Evolutionary conservation across 169 alveolate species (phyloP).

Genomic region (Cystoisospora suis): DNA sequence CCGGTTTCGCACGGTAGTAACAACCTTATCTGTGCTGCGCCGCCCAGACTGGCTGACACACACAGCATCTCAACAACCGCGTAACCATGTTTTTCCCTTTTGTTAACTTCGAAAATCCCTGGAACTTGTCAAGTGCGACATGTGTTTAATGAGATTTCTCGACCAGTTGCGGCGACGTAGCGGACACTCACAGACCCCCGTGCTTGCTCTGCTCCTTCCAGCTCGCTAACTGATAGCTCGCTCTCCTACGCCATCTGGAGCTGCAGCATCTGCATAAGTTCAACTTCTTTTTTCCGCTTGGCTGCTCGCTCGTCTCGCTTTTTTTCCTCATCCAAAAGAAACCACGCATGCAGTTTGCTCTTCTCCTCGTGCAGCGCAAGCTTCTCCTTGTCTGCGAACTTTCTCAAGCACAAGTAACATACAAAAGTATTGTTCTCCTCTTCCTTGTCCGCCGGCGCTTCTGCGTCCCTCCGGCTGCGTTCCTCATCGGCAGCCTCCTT

Average conservation of each 20-base stretch:
- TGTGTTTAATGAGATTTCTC: too few relatives aligned
- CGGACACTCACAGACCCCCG: too few relatives aligned
- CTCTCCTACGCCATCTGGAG: constrained; percentile 31
- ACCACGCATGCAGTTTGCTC: constrained; percentile 35
- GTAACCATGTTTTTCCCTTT: too few relatives aligned
- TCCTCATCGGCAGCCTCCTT: background rate
- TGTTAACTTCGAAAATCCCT: too few relatives aligned
- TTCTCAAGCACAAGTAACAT: constrained; percentile 13
- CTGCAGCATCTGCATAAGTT: constrained; percentile 29
- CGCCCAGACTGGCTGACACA: too few relatives aligned
- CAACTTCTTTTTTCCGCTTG: background rate
- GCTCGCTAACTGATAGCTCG: too few relatives aligned
- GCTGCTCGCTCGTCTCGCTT: background rate
- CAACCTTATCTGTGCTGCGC: too few relatives aligned
- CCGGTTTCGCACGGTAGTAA: too few relatives aligned
- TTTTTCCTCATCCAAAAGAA: background rate
- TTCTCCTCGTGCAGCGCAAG: constrained; percentile 5
- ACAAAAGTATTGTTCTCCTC: background rate
- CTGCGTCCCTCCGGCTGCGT: background rate
- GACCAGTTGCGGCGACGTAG: too few relatives aligned
- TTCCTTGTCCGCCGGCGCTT: background rate
- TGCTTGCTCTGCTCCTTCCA: too few relatives aligned
- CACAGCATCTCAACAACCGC: too few relatives aligned
- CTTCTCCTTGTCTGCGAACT: background rate
- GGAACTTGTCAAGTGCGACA: too few relatives aligned